These are phyloP conservation scores for Tricholoma matsutake DNA, from an alignment of 768 basidiomycete species.

Conservation along the genomic window DNA sequence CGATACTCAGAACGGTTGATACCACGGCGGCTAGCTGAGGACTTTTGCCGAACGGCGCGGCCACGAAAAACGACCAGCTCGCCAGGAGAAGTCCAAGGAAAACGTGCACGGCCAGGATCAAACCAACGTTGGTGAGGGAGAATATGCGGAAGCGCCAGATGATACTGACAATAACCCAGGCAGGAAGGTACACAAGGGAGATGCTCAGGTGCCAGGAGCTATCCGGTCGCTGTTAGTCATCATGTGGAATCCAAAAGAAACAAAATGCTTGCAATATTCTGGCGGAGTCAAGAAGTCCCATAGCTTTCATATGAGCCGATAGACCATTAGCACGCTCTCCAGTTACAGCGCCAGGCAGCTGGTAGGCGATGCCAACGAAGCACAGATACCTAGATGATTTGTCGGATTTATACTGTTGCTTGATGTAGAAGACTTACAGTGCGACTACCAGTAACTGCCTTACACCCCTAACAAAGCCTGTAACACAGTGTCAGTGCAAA, in stretches of 20 bases:
- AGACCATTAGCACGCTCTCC: constrained; percentile 62
- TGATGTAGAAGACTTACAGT: constrained; percentile 41
- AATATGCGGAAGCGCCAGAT: constrained; percentile 72
- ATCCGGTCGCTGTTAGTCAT: constrained; percentile 3
- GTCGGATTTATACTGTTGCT: not conserved
- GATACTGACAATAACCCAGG: constrained; percentile 67
- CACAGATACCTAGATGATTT: constrained; percentile 51
- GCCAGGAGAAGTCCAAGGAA: constrained; percentile 65
- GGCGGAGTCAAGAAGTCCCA: constrained; percentile 74
- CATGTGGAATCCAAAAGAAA: not conserved
- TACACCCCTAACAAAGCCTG: constrained; percentile 64
- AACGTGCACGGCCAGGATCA: constrained; percentile 63
- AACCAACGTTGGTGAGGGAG: constrained; percentile 49
- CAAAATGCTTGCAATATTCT: constrained; percentile 48
- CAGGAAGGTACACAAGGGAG: constrained; percentile 68
- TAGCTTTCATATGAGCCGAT: constrained; percentile 73
- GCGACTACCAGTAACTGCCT: constrained; percentile 62
- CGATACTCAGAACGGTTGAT: constrained; percentile 61
- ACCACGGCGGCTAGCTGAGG: constrained; percentile 68
- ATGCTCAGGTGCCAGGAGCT: constrained; percentile 67
- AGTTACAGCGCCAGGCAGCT: constrained; percentile 68
- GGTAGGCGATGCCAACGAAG: constrained; percentile 74
- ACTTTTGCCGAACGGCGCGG: constrained; percentile 68
- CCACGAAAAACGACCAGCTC: constrained; percentile 70
- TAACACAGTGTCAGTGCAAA: constrained; percentile 6